These are phyloP conservation scores for Tetrahymena borealis DNA, from an alignment of 73 alveolate genomes.

Conservation along the genomic window DNA sequence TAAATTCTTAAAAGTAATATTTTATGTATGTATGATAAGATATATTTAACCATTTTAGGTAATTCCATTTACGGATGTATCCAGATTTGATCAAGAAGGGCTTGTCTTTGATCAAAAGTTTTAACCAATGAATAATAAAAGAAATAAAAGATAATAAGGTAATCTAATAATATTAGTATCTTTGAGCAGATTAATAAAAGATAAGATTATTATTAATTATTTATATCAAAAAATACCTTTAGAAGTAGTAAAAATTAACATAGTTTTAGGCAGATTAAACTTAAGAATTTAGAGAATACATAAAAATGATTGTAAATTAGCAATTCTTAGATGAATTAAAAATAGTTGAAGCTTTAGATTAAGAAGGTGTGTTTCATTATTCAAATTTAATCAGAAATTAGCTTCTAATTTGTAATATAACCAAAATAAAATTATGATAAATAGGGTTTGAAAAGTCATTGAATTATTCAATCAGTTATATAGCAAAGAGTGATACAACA, in stretches of 20 bases:
- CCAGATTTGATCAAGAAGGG: too few relatives aligned
- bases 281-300: too few relatives aligned
- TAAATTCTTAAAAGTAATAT: too few relatives aligned
- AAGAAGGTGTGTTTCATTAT: too few relatives aligned
- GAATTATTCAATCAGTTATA: neutral
- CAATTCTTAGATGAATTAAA: neutral
- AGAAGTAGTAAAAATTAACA: too few relatives aligned
- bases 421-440: neutral
- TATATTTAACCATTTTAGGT: too few relatives aligned
- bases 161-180: neutral
- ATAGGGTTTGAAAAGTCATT: neutral
- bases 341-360: neutral
- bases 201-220: neutral
- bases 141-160: neutral
- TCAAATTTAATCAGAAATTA: neutral
- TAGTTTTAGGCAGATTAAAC: too few relatives aligned
- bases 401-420: neutral
- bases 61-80: too few relatives aligned
- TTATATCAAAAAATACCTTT: too few relatives aligned
- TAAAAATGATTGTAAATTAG: neutral
- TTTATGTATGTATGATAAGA: too few relatives aligned
- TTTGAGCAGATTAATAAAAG: neutral
- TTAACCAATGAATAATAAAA: neutral
- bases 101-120: neutral
- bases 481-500: neutral